Evolutionary conservation across 2,329 filamentous ascomycete species (phyloP).

Genomic region (Botrytis deweyae): DNA sequence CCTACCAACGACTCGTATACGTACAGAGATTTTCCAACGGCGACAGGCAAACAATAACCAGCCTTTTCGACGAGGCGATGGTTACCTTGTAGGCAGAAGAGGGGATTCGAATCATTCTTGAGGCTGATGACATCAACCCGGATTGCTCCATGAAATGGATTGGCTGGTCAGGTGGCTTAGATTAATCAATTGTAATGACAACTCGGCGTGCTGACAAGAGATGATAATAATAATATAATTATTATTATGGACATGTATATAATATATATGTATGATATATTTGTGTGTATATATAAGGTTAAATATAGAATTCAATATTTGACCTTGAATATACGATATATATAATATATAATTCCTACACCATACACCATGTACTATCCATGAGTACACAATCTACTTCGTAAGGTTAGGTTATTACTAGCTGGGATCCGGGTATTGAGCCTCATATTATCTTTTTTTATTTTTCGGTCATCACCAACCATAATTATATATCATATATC

Average conservation of each 20-base stretch:
- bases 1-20: neutral
- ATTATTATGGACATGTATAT: neutral
- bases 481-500: neutral
- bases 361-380: neutral
- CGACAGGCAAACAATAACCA: neutral
- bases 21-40: neutral
- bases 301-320: neutral
- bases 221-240: neutral
- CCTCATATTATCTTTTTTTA: neutral
- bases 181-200: neutral
- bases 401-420: neutral
- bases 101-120: neutral
- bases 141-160: neutral
- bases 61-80: neutral
- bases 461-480: neutral
- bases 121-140: neutral
- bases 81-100: neutral
- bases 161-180: neutral
- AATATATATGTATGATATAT: too few species aligned
- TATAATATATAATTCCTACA: too few species aligned
- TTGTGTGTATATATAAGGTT: too few species aligned
- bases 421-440: neutral
- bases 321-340: neutral
- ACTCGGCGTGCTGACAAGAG: neutral
- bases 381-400: too few species aligned